Percentiles rank a stretch among this genome's conserved stretches.
Conservation (phyloP, 2,329 filamentous ascomycete genomes). For the Claviceps sp. region DNA sequence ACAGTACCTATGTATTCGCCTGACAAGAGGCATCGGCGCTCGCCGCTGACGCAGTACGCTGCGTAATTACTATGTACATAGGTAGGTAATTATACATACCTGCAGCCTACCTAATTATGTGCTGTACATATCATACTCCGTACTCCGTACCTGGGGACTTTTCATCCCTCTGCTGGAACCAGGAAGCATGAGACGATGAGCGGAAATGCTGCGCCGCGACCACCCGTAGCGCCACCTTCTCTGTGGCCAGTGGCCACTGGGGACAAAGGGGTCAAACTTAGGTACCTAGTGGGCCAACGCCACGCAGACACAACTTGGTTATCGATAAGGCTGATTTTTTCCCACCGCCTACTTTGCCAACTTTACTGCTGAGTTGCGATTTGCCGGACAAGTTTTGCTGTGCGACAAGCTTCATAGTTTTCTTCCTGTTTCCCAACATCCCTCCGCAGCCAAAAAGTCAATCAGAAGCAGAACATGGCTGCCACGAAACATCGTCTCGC, state of each 20-base stretch:
- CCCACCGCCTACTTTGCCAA: background rate
- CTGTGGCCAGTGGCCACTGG: background rate
- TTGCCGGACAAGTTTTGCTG: background rate
- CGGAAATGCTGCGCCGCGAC: background rate
- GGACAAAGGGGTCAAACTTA: too few relatives aligned
- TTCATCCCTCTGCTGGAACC: background rate
- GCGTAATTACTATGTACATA: too few relatives aligned
- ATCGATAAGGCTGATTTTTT: slow-evolving; percentile 21
- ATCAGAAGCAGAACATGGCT: slow-evolving; percentile 18
- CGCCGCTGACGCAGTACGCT: too few relatives aligned
- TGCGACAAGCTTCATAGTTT: background rate
- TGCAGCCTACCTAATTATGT: too few relatives aligned
- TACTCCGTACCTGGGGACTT: background rate
- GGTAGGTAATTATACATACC: too few relatives aligned
- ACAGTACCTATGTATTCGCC: too few relatives aligned
- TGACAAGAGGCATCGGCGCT: too few relatives aligned
- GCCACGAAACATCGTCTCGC: slow-evolving; percentile 26
- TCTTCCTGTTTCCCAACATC: background rate
- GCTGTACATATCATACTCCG: too few relatives aligned
- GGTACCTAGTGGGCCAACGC: too few relatives aligned
- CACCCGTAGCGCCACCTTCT: too few relatives aligned
- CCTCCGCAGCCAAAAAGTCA: background rate
- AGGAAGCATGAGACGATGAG: background rate
- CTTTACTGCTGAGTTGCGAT: background rate
- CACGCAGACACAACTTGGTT: slow-evolving; percentile 5